Base-by-base conservation (phyloP, 2,329 filamentous ascomycete genomes). In the Cercospora beticola region DNA sequence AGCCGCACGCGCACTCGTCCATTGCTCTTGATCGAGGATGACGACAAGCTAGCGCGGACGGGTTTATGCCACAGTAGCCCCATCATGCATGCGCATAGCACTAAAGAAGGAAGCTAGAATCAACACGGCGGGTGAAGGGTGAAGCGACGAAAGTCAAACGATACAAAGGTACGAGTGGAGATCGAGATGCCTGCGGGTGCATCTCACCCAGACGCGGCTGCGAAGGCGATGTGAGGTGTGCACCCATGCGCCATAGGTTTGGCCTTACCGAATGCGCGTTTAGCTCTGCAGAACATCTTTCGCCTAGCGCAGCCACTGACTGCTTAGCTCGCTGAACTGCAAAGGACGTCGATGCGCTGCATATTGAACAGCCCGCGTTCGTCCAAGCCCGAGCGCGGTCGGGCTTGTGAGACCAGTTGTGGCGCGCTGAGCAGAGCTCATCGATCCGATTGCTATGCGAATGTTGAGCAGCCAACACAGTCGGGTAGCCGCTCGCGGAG, bases 101-200 rank as follows among this genome's bases (percentile, higher is more conserved):
- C 71, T 58, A 69, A 66, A 62, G 66, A 56, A 64, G 71, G 62
- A 69, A 70, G 70, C 71, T 73, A 66, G 66, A 60, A 67, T 65
- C 36, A 61, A 66, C 64, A 65, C 65, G 65, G 67, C 65, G 68
- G 65, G 60, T 68, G 54, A 56, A 56, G 56, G 28, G 66, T 65
- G 68, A 67, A 67, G 68, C 70, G 68, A 67, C 60, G 30, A 66
- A 71, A 71, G 70, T 71, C 67, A 68, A 70, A 70, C 49, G 63
- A 30, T 66, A 67, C 64, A 61, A 54, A 65, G 59, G 63, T 66
- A 70, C 68, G 56, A 69, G 63, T 61, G 58, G 60, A 60, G 70
- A 73, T 73, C 71, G 70, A 69, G 71, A 73, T 71, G 63, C 62
- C 65, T 68, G 67, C 65, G 66, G 69, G 64, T 66, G 65, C 68